phyloP scores from a whole-genome alignment of 2,329 filamentous ascomycete species.

The Thermothelomyces thermophilus region DNA sequence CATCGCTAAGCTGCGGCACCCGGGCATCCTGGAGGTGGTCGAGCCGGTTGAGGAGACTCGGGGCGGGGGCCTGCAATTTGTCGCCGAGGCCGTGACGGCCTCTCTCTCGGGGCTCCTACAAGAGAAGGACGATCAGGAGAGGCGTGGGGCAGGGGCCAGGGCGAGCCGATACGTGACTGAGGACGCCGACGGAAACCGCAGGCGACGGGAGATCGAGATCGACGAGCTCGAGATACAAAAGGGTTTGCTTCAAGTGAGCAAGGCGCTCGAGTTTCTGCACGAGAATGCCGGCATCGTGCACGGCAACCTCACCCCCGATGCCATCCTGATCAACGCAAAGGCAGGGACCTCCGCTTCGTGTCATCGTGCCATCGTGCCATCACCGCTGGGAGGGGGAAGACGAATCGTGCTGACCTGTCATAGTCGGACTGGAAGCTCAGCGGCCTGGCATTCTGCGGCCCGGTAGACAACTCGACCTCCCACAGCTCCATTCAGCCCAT shows the following conservation, averaged over 20 bases:
- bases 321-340: slow-evolving; percentile 91
- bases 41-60: slow-evolving; percentile 95
- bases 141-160: slow-evolving; percentile 61
- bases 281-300: slow-evolving; percentile 92
- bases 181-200: slow-evolving; percentile 64
- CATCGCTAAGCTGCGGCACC: slow-evolving; percentile 81
- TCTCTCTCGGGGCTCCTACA: slow-evolving; percentile 76
- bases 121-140: slow-evolving; percentile 86
- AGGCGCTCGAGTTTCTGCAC: slow-evolving; percentile 90
- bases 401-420: slow-evolving; percentile 26
- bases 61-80: slow-evolving; percentile 88
- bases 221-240: slow-evolving; percentile 98
- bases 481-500: slow-evolving; percentile 72
- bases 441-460: slow-evolving; percentile 83
- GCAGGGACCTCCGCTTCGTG: slow-evolving; percentile 39
- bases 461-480: slow-evolving; percentile 67
- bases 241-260: slow-evolving; percentile 84
- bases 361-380: neutral
- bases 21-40: slow-evolving; percentile 83
- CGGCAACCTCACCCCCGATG: slow-evolving; percentile 88
- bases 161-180: slow-evolving; percentile 76
- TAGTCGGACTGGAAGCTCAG: slow-evolving; percentile 97
- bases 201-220: slow-evolving; percentile 78
- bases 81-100: slow-evolving; percentile 83
- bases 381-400: neutral